phyloP scores from a whole-genome alignment of 768 basidiomycete genomes.

The Imleria badia region DNA sequence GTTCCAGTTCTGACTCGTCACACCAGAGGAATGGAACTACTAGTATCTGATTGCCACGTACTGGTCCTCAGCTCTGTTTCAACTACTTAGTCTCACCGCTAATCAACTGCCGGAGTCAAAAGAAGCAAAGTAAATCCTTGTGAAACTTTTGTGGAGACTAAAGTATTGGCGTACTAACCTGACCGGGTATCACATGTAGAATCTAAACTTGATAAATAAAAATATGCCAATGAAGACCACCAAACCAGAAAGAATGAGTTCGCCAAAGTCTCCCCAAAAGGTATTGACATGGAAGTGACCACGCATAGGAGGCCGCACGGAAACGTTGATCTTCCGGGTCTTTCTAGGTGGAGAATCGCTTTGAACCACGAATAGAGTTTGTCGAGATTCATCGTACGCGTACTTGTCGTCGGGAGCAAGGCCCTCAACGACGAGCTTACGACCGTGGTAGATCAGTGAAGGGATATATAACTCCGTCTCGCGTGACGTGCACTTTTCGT shows the following conservation, averaged over 20 bases:
- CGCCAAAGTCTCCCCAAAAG: conserved; percentile 60
- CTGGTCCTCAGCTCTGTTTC: neutral
- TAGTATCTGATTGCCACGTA: too few relatives aligned
- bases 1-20: too few relatives aligned
- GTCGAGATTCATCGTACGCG: conserved; percentile 59
- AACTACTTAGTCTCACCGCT: neutral
- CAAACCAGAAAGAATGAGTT: conserved; percentile 30
- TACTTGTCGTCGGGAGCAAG: conserved; percentile 51
- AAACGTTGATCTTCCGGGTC: conserved; percentile 51
- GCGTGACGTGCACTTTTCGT: conserved; percentile 34
- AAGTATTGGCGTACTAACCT: neutral
- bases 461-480: conserved; percentile 88
- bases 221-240: conserved; percentile 34
- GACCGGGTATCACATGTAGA: conserved; percentile 23
- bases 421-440: conserved; percentile 59
- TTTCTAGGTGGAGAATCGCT: conserved; percentile 43
- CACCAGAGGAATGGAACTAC: too few relatives aligned
- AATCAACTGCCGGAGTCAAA: neutral
- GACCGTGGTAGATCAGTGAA: conserved; percentile 52
- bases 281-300: conserved; percentile 58
- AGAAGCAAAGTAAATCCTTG: neutral
- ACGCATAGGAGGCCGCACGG: conserved; percentile 52
- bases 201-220: conserved; percentile 28
- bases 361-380: conserved; percentile 72
- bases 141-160: neutral